Evolutionary conservation across 2,329 filamentous ascomycete species (phyloP), one percentile per base, ranked within the genome.

Genomic region (Endoconidiophora laricicola): DNA sequence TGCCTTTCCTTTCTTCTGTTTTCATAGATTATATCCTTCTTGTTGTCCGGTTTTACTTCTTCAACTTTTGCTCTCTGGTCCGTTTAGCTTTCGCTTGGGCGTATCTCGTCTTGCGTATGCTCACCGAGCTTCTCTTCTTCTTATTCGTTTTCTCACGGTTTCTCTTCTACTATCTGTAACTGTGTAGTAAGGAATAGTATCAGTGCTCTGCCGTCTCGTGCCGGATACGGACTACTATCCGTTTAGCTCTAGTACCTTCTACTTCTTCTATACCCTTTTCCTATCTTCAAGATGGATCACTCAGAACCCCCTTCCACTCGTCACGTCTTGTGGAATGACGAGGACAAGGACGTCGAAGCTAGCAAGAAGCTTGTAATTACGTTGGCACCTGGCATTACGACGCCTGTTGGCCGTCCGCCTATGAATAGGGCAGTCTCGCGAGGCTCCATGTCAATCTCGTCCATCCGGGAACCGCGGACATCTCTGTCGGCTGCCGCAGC

Each of bases 401-500:
- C 48, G 12, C 44, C 52, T 20, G 45, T 44, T 24, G 36, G 44
- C 18, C 52, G 52, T 18, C 52, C 52, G 16, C 52, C 44, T 1
- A 43, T 53, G 47, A 53, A 38, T 39, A 45, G 52, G 37, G 52
- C 23, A 6, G 44, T 50, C 3, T 53, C 52, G 20, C 52, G 52
- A 41, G 52, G 52, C 36, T 53, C 52, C 7, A 53, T 53, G 52
- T 53, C 52, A 14, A 53, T 53, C 24, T 47, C 52, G 12, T 53
- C 52, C 4, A 42, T 53, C 20, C 44, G 47, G 40, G 52, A 53
- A 29, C 22, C 18, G 29, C 20, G 52, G 16, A 53, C 44, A 40
- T 53, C 52, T 3, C 44, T 50, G 38, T 47, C 39, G 10, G 52
- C 40, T 12, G 52, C 44, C 22, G 52, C 52, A 45, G 52, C 52